phyloP scores from a whole-genome alignment of 225 moss, liverwort and hornwort genomes.

The Anthoceros angustus region DNA sequence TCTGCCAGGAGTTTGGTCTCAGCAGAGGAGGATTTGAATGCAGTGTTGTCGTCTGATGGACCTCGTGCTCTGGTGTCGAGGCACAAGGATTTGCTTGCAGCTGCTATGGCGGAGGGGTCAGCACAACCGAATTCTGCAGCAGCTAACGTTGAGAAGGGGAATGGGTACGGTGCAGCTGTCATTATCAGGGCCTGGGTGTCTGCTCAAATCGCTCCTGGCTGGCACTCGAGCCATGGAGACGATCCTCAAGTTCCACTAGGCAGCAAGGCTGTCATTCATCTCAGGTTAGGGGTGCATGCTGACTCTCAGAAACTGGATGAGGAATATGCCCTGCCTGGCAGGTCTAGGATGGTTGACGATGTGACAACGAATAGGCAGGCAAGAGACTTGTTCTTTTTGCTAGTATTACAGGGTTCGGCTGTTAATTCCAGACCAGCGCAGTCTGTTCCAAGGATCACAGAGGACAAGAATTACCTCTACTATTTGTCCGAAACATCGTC shows the following conservation, averaged over 20 bases:
- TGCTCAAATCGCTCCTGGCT: slow-evolving; percentile 43
- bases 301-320: slow-evolving; percentile 16
- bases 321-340: slow-evolving; percentile 5
- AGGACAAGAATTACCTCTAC: neutral
- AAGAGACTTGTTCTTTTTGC: neutral
- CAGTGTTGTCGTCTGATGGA: neutral
- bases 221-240: slow-evolving; percentile 18
- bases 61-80: neutral
- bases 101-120: neutral
- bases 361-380: neutral
- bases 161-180: neutral
- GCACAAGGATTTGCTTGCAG: slow-evolving; percentile 2
- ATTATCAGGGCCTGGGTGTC: slow-evolving; percentile 61
- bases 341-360: neutral
- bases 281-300: slow-evolving; percentile 28
- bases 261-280: slow-evolving; percentile 50
- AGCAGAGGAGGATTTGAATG: neutral
- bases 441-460: neutral
- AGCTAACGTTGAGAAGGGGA: neutral
- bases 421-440: neutral
- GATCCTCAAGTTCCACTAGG: slow-evolving; percentile 34
- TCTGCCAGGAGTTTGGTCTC: neutral
- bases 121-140: neutral
- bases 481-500: neutral
- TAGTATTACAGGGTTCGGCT: neutral